Percentiles rank a stretch among this genome's conserved stretches.
These are phyloP conservation scores for Ensete glaucum DNA, from an alignment of 176 grass and related monocot genomes.

Conservation along the genomic window DNA sequence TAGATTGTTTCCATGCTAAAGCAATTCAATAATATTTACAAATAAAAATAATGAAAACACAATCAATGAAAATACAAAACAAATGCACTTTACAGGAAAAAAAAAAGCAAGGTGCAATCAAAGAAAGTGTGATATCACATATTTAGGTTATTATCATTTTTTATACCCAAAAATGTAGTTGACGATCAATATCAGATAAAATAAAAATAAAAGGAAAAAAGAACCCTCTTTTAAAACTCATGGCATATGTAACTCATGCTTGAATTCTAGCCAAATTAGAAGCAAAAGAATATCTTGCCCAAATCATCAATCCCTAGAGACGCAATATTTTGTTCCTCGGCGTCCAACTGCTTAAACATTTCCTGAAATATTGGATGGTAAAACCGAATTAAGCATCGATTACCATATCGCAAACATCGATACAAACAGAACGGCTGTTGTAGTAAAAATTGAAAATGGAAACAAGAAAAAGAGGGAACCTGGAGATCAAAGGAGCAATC, in stretches of 20 bases:
- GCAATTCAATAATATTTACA: background rate
- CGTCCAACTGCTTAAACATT: constrained; percentile 24
- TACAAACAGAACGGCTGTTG: background rate
- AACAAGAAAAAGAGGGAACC: constrained; percentile 17
- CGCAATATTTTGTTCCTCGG: constrained; percentile 18
- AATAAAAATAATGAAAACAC: background rate
- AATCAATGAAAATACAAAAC: background rate
- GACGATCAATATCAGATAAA: background rate
- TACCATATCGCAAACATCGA: background rate
- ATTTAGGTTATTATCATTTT: background rate
- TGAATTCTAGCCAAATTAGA: background rate
- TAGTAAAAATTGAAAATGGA: background rate
- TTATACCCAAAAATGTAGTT: background rate
- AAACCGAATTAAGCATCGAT: background rate
- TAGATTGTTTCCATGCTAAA: too few relatives aligned
- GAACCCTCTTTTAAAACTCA: background rate
- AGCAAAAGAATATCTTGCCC: constrained; percentile 28
- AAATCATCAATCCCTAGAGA: constrained; percentile 16
- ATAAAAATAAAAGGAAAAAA: background rate
- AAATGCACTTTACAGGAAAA: background rate
- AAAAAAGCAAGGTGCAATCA: background rate
- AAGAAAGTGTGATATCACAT: background rate
- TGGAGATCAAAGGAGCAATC: constrained; percentile 24
- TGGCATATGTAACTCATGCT: background rate
- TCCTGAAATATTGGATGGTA: constrained; percentile 14